A percentile compares a stretch with the other conserved stretches of the same genome.
These are phyloP conservation scores for Neurospora sp. DNA, from an alignment of 495 filamentous ascomycete species.

Conservation along the genomic window DNA sequence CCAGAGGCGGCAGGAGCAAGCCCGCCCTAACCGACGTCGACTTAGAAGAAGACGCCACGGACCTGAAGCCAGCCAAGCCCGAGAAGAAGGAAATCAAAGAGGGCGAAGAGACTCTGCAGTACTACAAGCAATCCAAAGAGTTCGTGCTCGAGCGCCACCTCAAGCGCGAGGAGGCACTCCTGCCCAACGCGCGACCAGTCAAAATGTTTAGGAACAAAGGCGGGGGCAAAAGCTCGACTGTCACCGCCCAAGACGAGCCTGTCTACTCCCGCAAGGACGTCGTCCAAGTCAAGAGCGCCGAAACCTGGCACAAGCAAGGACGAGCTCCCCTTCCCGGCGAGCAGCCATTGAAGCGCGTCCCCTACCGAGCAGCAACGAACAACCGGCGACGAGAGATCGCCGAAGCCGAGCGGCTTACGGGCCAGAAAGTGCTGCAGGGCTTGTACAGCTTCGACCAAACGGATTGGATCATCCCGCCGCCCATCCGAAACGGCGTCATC, in stretches of 20 bases:
- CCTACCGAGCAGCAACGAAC: slow-evolving; percentile 82
- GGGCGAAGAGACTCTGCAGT: slow-evolving; percentile 72
- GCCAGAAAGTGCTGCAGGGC: slow-evolving; percentile 76
- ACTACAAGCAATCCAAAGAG: slow-evolving; percentile 74
- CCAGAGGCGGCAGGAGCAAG: slow-evolving; percentile 40
- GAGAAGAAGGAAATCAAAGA: slow-evolving; percentile 63
- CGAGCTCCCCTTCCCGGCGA: slow-evolving; percentile 59
- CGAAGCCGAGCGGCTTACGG: slow-evolving; percentile 63
- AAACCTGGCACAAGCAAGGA: slow-evolving; percentile 97
- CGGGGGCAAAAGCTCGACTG: slow-evolving; percentile 44
- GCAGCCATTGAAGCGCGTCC: slow-evolving; percentile 73
- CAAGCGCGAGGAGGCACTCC: slow-evolving; percentile 82
- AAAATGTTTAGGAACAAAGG: slow-evolving; percentile 61
- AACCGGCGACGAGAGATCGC: slow-evolving; percentile 84
- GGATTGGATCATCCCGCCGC: slow-evolving; percentile 83
- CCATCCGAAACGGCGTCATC: slow-evolving; percentile 71
- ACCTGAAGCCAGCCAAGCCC: slow-evolving; percentile 59
- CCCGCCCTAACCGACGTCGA: slow-evolving; percentile 53
- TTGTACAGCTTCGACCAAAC: slow-evolving; percentile 82
- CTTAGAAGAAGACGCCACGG: slow-evolving; percentile 63
- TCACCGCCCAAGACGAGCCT: slow-evolving; percentile 58
- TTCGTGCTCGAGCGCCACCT: slow-evolving; percentile 82
- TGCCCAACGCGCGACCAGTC: slow-evolving; percentile 56
- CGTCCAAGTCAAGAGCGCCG: slow-evolving; percentile 74
- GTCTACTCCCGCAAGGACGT: slow-evolving; percentile 77